These are phyloP conservation scores for Emmonsiellopsis sp. DNA, from an alignment of 2,329 filamentous ascomycete species.

Conservation along the genomic window DNA sequence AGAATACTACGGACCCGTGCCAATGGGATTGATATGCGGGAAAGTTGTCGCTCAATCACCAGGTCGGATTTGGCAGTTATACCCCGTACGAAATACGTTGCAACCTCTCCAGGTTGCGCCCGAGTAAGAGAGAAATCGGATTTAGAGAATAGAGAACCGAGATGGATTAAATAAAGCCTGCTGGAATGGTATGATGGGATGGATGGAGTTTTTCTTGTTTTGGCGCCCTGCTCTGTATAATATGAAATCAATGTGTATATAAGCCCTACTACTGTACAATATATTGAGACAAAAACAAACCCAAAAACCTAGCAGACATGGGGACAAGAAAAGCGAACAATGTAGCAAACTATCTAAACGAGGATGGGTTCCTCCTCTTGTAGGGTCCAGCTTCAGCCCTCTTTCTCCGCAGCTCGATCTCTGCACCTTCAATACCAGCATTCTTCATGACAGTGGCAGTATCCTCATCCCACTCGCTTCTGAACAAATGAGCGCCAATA, in stretches of 20 bases:
- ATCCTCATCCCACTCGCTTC: constrained; percentile 78
- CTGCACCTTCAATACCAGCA: constrained; percentile 61
- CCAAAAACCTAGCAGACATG: constrained; percentile 14
- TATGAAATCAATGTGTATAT: constrained; percentile 6
- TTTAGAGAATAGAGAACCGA: no score
- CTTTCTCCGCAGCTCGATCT: constrained; percentile 76
- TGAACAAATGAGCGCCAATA: constrained; percentile 80
- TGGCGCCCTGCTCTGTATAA: not conserved
- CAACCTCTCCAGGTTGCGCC: constrained; percentile 20
- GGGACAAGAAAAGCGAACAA: constrained; percentile 11
- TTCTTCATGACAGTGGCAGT: constrained; percentile 82
- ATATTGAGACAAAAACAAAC: constrained; percentile 22
- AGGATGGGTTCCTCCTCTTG: constrained; percentile 46
- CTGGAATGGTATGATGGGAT: not conserved
- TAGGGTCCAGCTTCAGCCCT: constrained; percentile 60
- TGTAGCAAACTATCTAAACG: constrained; percentile 29
- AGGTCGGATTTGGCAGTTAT: constrained; percentile 27
- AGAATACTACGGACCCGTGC: constrained; percentile 67
- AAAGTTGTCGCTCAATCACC: constrained; percentile 56
- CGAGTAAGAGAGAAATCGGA: constrained; percentile 4
- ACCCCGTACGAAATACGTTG: constrained; percentile 28
- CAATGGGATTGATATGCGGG: constrained; percentile 71
- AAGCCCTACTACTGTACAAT: constrained; percentile 27
- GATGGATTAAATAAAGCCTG: not conserved
- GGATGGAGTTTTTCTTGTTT: not conserved